Percentiles rank a stretch among this genome's conserved stretches.
Evolutionary conservation across 371 early-diverging fungal species (phyloP).

Genomic region (Syncephalastrum racemosum): DNA sequence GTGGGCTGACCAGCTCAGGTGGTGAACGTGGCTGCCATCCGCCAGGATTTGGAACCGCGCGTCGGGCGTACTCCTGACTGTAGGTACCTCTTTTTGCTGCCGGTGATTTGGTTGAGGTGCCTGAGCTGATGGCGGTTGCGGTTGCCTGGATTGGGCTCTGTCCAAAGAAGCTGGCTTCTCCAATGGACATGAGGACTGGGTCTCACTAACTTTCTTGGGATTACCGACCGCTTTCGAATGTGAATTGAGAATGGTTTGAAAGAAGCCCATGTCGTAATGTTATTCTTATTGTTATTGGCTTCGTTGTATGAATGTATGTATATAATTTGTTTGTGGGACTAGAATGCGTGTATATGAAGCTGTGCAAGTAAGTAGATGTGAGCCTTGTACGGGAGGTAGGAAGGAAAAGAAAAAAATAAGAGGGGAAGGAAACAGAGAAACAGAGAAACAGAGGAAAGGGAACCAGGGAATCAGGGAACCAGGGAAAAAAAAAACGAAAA

Average conservation of each 20-base stretch:
- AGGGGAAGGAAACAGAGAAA: slow-evolving; percentile 2
- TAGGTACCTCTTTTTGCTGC: background rate
- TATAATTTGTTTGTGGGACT: no score
- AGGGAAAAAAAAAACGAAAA: slow-evolving; percentile 4
- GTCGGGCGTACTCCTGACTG: slow-evolving; percentile 1
- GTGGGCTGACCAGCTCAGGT: slow-evolving; percentile 29
- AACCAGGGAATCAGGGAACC: background rate
- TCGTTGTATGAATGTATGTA: no score
- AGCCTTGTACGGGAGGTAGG: background rate
- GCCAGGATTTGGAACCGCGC: slow-evolving; percentile 31
- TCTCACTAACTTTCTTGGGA: background rate
- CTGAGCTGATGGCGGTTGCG: background rate
- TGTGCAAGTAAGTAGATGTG: background rate
- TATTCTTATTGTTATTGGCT: no score
- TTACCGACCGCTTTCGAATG: slow-evolving; percentile 10
- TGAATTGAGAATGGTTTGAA: slow-evolving; percentile 27
- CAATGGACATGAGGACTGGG: background rate
- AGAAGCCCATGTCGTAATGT: slow-evolving; percentile 28
- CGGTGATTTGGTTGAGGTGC: slow-evolving; percentile 4
- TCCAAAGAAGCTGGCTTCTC: background rate
- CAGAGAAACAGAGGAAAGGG: slow-evolving; percentile 2
- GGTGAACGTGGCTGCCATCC: slow-evolving; percentile 39
- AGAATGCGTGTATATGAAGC: slow-evolving; percentile 3
- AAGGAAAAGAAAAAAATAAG: background rate
- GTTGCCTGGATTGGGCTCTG: background rate